phyloP scores from a whole-genome alignment of 2,329 filamentous ascomycete species.

The Xenosphaeropsis pyriputrescens region DNA sequence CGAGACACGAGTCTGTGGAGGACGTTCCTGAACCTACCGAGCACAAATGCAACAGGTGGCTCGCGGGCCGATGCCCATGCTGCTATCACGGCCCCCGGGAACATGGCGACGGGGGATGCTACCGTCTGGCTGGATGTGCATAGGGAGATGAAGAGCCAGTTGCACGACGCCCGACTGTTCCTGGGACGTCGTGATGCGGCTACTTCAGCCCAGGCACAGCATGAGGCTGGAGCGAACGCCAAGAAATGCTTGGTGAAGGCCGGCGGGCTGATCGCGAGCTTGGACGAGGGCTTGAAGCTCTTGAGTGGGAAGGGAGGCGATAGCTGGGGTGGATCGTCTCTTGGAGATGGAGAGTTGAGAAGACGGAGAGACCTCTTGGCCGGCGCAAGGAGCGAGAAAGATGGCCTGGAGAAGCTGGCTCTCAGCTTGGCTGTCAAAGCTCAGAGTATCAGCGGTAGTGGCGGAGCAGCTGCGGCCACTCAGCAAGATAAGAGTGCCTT shows the following conservation, averaged over 20 bases:
- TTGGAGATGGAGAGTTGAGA: conserved; percentile 64
- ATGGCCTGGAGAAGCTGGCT: conserved; percentile 60
- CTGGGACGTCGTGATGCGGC: conserved; percentile 56
- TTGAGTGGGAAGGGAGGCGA: conserved; percentile 32
- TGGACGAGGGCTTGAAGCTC: conserved; percentile 49
- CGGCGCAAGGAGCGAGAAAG: conserved; percentile 56
- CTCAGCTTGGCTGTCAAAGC: conserved; percentile 37
- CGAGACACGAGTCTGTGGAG: conserved; percentile 60
- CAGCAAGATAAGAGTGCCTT: conserved; percentile 28
- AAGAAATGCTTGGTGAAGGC: conserved; percentile 60
- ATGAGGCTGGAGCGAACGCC: conserved; percentile 57
- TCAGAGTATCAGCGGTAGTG: conserved; percentile 14
- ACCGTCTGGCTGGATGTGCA: conserved; percentile 67
- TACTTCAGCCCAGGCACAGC: conserved; percentile 31
- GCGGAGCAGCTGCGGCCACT: conserved; percentile 15
- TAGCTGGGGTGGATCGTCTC: conserved; percentile 13
- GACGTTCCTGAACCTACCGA: conserved; percentile 55
- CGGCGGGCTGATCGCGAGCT: conserved; percentile 42
- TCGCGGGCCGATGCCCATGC: conserved; percentile 3
- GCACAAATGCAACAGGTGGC: conserved; percentile 17
- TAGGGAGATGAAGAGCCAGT: conserved; percentile 53
- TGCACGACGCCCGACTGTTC: conserved; percentile 52
- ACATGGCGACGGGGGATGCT: conserved; percentile 36
- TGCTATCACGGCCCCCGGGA: conserved; percentile 22
- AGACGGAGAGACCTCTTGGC: conserved; percentile 56